Base-by-base conservation (phyloP, 2,329 filamentous ascomycete genomes). In the Fusarium sp. region DNA sequence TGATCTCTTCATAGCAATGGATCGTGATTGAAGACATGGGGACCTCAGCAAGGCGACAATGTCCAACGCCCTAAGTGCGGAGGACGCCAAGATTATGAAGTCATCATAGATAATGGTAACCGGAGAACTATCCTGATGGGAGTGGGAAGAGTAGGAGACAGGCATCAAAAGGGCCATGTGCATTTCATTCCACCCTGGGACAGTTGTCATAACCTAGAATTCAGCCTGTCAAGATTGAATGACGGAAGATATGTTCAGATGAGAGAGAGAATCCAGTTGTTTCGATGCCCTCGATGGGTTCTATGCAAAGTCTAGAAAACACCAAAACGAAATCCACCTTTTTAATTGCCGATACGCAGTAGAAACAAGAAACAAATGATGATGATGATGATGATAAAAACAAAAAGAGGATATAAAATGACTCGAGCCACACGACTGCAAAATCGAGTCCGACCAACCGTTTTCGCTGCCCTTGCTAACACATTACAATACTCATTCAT, bases 401-500 rank as follows among this genome's bases (percentile, higher is more conserved):
- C 43, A 45, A 50, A 32, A 45, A 56, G 15, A 65, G 53, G 53
- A 65, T 55, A 60, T 64, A 53, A 59, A 64, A 56, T 19, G 22
- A 52, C 19, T 42, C 41, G 47, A 58, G 56, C 47, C 44, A 56
- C 34, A 31, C 41, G 52, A 55, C 54, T 51, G 48, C 50, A 44
- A n/a, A 43, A 53, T 55, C 34, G 32, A 59, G 50, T 64, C 57
- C 61, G 44, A 43, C 40, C 64, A 43, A 49, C 47, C 53, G 48
- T 70, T 70, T 70, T 67, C 68, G 65, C 68, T 69, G 56, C 56
- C 61, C 45, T 44, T 60, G 51, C 44, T 55, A 58, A 55, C 61
- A 57, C 41, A 66, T 69, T 57, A 69, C 68, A 69, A 54, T 45
- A 58, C 67, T 58, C 51, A 59, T 48, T 63, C 61, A 61, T 68